Evolutionary conservation across 495 filamentous ascomycete genomes (phyloP).

Genomic region (Tuber microsphaerosporum): DNA sequence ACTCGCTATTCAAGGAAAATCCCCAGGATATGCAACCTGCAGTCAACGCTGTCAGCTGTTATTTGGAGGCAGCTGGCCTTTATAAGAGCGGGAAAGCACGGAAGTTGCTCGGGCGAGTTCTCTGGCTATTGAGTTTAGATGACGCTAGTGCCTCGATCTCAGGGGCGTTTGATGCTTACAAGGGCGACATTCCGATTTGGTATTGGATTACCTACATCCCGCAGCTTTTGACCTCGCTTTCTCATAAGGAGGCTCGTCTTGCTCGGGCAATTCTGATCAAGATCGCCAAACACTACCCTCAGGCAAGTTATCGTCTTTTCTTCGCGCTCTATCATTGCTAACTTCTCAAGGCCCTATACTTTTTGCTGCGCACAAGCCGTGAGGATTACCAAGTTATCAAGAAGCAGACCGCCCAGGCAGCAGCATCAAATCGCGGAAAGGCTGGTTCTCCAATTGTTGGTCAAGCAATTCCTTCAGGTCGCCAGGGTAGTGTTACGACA

Average conservation of each 20-base stretch:
- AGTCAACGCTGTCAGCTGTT: slow-evolving; percentile 87
- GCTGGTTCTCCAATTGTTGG: slow-evolving; percentile 36
- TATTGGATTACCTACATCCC: slow-evolving; percentile 99
- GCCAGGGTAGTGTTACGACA: slow-evolving; percentile 41
- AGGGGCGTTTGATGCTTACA: slow-evolving; percentile 80
- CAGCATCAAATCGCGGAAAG: slow-evolving; percentile 32
- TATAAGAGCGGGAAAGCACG: slow-evolving; percentile 96
- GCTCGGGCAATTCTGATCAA: slow-evolving; percentile 76
- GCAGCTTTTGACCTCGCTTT: slow-evolving; percentile 81
- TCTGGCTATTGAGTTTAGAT: slow-evolving; percentile 94
- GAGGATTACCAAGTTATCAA: slow-evolving; percentile 92
- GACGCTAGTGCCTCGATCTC: slow-evolving; percentile 73
- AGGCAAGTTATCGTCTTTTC: slow-evolving; percentile 43
- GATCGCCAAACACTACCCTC: slow-evolving; percentile 90
- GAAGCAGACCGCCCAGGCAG: slow-evolving; percentile 50
- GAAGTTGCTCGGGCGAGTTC: slow-evolving; percentile 85
- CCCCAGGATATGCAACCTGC: slow-evolving; percentile 70
- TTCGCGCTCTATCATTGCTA: slow-evolving; percentile 12
- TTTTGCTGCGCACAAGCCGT: slow-evolving; percentile 82
- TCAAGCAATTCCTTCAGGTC: slow-evolving; percentile 41
- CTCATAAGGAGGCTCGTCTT: slow-evolving; percentile 80
- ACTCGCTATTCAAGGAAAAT: slow-evolving; percentile 85
- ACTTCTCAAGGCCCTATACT: slow-evolving; percentile 62
- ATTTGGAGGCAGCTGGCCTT: slow-evolving; percentile 87
- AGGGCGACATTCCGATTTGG: slow-evolving; percentile 93